These are phyloP conservation scores for Penicillium sp. DNA, from an alignment of 2,329 filamentous ascomycete species.

Conservation along the genomic window DNA sequence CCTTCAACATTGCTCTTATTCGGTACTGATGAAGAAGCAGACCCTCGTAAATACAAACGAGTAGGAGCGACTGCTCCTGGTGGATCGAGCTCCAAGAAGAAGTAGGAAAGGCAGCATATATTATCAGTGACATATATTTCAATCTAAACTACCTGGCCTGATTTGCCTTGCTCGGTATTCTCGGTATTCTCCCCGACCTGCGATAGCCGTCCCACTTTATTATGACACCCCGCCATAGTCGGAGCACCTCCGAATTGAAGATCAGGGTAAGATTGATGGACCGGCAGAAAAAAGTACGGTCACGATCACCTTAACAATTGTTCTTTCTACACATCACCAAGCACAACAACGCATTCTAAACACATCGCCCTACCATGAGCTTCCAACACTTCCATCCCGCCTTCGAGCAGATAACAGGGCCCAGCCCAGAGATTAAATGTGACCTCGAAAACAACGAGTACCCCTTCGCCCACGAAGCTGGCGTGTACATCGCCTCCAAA, in stretches of 20 bases:
- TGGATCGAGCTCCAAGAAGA: constrained; percentile 32
- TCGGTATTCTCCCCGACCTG: neutral
- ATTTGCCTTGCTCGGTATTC: neutral
- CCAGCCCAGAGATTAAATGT: neutral
- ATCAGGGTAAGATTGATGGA: neutral
- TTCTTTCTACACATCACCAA: neutral
- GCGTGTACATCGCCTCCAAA: constrained; percentile 34
- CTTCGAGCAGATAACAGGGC: neutral
- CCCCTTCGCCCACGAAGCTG: constrained; percentile 54
- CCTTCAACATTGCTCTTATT: neutral
- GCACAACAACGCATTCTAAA: neutral
- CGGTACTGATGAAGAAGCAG: constrained; percentile 33
- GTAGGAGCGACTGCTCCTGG: constrained; percentile 46
- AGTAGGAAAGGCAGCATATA: constrained; percentile 11
- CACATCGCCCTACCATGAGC: neutral
- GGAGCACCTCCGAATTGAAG: neutral
- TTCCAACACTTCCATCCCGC: neutral
- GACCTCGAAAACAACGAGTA: constrained; percentile 21
- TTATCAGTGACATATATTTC: neutral
- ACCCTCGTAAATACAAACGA: constrained; percentile 71
- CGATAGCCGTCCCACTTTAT: neutral
- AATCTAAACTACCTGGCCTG: neutral
- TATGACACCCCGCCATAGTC: neutral
- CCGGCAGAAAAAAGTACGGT: neutral
- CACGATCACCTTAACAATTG: neutral